These are phyloP conservation scores for Xylaria sp. DNA, from an alignment of 2,329 filamentous ascomycete species.

Conservation along the genomic window DNA sequence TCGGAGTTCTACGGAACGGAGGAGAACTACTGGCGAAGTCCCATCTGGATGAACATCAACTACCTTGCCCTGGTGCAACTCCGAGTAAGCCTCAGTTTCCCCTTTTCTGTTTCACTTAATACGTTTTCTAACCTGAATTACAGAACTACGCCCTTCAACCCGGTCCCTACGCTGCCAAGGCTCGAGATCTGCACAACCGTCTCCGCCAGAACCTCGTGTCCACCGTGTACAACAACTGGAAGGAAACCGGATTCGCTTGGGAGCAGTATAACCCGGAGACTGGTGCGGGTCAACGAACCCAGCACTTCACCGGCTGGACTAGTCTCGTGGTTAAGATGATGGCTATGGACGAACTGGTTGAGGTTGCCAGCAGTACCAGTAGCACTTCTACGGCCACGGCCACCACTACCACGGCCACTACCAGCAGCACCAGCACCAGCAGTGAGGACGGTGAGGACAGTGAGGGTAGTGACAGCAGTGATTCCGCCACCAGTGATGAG, in stretches of 20 bases:
- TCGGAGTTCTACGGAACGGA: constrained; percentile 80
- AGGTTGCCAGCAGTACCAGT: constrained; percentile 30
- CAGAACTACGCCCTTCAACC: constrained; percentile 59
- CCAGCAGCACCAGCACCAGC: neutral
- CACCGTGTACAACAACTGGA: constrained; percentile 84
- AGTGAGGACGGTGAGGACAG: neutral
- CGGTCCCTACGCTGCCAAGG: constrained; percentile 64
- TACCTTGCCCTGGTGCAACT: constrained; percentile 79
- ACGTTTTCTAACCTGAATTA: constrained; percentile 6
- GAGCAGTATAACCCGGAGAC: constrained; percentile 97
- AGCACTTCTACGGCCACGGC: constrained; percentile 40
- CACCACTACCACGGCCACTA: neutral
- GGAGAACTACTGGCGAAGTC: constrained; percentile 96
- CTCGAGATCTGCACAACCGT: constrained; percentile 66
- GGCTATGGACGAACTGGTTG: constrained; percentile 71
- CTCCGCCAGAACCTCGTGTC: constrained; percentile 81
- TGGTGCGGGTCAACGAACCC: constrained; percentile 86
- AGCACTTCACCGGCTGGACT: constrained; percentile 99
- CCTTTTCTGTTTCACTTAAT: neutral
- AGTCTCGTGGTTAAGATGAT: constrained; percentile 96
- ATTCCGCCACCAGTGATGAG: neutral
- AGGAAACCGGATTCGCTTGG: constrained; percentile 92
- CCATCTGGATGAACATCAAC: constrained; percentile 95
- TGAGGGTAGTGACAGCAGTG: neutral
- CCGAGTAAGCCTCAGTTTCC: constrained; percentile 57